Conservation (phyloP, 768 basidiomycete species). For the Mrakia frigida region DNA sequence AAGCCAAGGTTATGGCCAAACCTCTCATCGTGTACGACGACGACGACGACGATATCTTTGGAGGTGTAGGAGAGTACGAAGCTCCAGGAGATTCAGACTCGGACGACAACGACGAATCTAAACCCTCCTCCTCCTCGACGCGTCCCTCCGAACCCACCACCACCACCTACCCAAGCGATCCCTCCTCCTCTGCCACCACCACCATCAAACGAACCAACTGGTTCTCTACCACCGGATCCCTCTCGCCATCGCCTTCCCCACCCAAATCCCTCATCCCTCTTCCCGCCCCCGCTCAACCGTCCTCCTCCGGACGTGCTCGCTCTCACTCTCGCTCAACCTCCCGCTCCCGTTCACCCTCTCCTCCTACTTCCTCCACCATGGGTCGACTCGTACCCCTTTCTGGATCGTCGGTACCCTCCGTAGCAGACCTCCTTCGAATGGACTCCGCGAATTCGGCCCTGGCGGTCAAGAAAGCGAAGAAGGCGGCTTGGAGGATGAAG, state of each 20-base stretch:
- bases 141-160: background rate
- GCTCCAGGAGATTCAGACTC: slow-evolving; percentile 15
- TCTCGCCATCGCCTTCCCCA: slow-evolving; percentile 13
- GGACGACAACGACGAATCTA: slow-evolving; percentile 16
- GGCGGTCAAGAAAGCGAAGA: slow-evolving; percentile 65
- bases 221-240: slow-evolving; percentile 18
- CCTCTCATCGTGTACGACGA: slow-evolving; percentile 25
- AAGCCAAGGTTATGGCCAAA: slow-evolving; percentile 21
- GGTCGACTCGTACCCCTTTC: slow-evolving; percentile 15
- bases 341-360: slow-evolving; percentile 24
- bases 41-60: slow-evolving; percentile 31
- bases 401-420: slow-evolving; percentile 57
- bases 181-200: background rate
- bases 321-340: background rate
- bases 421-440: slow-evolving; percentile 73
- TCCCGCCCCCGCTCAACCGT: background rate
- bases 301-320: background rate
- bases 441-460: slow-evolving; percentile 62
- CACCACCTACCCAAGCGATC: background rate
- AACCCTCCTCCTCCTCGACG: slow-evolving; percentile 1
- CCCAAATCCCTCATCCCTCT: background rate
- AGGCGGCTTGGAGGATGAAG: slow-evolving; percentile 51
- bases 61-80: slow-evolving; percentile 32
- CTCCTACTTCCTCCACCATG: background rate
- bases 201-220: slow-evolving; percentile 19